Evolutionary conservation across 495 filamentous ascomycete genomes (phyloP).

Genomic region (Penicillium argentinense): DNA sequence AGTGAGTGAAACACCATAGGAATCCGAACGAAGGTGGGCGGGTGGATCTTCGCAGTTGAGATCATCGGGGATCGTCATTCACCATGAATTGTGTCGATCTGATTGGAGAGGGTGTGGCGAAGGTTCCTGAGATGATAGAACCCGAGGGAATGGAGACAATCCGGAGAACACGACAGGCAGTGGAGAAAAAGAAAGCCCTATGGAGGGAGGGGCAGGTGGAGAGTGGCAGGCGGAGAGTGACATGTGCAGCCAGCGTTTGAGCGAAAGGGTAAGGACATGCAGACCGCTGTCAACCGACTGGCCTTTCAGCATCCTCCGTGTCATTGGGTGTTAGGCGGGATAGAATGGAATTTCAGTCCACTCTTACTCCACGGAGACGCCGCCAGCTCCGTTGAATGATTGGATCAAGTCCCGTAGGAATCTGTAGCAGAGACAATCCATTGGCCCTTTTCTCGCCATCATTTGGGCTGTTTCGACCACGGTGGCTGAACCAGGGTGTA

Average conservation of each 20-base stretch:
- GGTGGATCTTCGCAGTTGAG: slow-evolving; percentile 5
- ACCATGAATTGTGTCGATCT: slow-evolving; percentile 12
- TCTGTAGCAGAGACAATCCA: too few relatives aligned
- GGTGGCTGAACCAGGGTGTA: slow-evolving; percentile 5
- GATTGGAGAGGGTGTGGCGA: slow-evolving; percentile 1
- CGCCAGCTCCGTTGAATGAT: not conserved
- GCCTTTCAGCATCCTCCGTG: not conserved
- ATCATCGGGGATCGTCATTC: slow-evolving; percentile 12
- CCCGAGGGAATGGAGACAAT: slow-evolving; percentile 13
- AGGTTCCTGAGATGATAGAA: slow-evolving; percentile 1
- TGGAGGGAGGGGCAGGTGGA: slow-evolving; percentile 22
- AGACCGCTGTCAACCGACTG: slow-evolving; percentile 4
- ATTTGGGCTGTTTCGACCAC: too few relatives aligned
- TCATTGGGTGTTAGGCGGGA: not conserved
- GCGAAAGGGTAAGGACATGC: slow-evolving; percentile 5
- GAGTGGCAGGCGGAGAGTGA: too few relatives aligned
- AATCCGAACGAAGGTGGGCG: slow-evolving; percentile 1
- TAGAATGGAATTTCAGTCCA: not conserved
- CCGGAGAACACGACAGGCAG: slow-evolving; percentile 9
- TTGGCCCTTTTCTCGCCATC: too few relatives aligned
- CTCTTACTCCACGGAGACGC: not conserved
- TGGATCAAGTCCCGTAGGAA: too few relatives aligned
- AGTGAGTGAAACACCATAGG: slow-evolving; percentile 1
- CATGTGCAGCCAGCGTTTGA: slow-evolving; percentile 3
- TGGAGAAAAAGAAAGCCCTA: slow-evolving; percentile 11